Conservation (phyloP, 2,329 filamentous ascomycete species). For the Xylariaceae sp. region DNA sequence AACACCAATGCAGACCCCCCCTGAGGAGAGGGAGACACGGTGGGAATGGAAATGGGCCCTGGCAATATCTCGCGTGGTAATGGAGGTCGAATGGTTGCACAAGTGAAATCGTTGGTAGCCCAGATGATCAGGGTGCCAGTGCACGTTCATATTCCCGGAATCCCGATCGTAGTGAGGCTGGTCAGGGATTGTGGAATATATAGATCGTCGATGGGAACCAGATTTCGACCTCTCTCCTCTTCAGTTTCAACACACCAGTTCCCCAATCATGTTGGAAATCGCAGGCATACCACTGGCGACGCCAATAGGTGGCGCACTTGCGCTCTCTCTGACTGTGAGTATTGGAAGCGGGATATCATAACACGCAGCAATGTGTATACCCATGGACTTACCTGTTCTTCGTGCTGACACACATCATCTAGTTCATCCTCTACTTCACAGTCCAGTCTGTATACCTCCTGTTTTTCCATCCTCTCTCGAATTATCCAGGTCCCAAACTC, state of each 20-base stretch:
- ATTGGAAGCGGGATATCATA: neutral
- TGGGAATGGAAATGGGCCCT: too few relatives aligned
- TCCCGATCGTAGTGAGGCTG: neutral
- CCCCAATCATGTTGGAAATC: slow-evolving; percentile 6
- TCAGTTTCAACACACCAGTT: neutral
- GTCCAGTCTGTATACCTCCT: slow-evolving; percentile 8
- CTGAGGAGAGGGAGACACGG: too few relatives aligned
- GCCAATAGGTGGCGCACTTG: slow-evolving; percentile 5
- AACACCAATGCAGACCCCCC: too few relatives aligned
- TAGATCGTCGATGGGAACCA: neutral
- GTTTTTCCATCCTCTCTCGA: slow-evolving; percentile 21
- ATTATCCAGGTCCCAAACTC: slow-evolving; percentile 21
- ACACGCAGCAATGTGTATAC: too few relatives aligned
- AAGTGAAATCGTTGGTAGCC: too few relatives aligned
- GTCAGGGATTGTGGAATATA: neutral
- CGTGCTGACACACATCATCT: neutral
- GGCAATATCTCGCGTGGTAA: too few relatives aligned
- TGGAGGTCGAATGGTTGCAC: too few relatives aligned
- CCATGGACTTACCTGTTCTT: neutral
- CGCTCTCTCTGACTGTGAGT: slow-evolving; percentile 7
- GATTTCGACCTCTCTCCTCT: neutral
- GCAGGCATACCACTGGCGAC: neutral
- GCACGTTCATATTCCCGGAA: too few relatives aligned
- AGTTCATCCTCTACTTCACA: slow-evolving; percentile 10
- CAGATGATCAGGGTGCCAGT: too few relatives aligned